Conservation (phyloP, 176 grass and related monocot species). For the Themeda triandra region DNA sequence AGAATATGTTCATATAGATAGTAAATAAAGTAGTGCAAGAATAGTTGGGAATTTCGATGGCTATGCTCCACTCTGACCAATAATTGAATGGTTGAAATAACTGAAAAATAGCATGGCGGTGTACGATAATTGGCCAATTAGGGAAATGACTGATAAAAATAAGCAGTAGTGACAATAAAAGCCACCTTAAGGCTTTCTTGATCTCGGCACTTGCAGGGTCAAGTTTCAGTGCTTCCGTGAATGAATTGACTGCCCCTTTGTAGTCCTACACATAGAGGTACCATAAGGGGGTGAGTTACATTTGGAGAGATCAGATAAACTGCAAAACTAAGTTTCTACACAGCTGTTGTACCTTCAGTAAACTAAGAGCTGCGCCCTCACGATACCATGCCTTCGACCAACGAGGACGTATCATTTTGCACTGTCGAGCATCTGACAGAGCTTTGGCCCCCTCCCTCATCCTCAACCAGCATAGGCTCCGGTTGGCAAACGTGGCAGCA, state of each 20-base stretch:
- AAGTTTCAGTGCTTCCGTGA: conserved; percentile 8
- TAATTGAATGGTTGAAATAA: too few species aligned
- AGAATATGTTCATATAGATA: background rate
- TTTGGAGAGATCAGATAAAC: background rate
- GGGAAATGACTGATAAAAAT: too few species aligned
- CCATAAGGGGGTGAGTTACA: background rate
- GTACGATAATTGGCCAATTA: too few species aligned
- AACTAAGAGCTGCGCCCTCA: background rate
- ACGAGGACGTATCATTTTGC: background rate
- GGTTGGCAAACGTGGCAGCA: background rate
- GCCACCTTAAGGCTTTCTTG: conserved; percentile 32
- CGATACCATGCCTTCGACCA: background rate
- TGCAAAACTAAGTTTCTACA: background rate
- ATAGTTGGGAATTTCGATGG: background rate
- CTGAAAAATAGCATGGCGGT: too few species aligned
- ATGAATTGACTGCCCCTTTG: background rate
- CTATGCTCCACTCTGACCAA: background rate
- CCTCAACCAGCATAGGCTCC: too few species aligned
- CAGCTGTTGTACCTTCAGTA: background rate
- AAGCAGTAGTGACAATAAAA: too few species aligned
- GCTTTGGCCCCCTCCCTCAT: too few species aligned
- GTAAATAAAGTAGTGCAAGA: background rate
- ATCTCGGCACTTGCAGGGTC: conserved; percentile 28
- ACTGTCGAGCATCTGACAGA: background rate
- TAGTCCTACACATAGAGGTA: background rate